These are phyloP conservation scores for Taphrina flavorubra DNA, from an alignment of 1,139 yeast species.

Conservation along the genomic window DNA sequence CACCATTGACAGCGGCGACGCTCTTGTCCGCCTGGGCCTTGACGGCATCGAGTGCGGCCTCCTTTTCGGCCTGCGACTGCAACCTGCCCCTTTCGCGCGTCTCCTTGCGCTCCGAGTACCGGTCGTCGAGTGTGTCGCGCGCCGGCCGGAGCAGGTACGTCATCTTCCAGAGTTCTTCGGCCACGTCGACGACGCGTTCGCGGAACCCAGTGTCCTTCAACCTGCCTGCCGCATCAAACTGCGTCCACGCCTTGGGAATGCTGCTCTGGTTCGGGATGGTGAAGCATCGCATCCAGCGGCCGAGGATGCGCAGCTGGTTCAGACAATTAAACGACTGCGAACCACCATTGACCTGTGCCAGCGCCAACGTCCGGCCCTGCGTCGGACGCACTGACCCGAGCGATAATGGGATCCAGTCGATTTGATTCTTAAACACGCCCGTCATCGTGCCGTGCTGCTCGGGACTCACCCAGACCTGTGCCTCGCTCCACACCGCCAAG, in stretches of 20 bases:
- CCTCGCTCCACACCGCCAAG: slow-evolving; percentile 40
- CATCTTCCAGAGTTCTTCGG: slow-evolving; percentile 37
- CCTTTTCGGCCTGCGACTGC: slow-evolving; percentile 39
- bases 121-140: slow-evolving; percentile 28
- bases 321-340: slow-evolving; percentile 42
- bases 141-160: slow-evolving; percentile 35
- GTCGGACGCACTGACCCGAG: slow-evolving; percentile 43
- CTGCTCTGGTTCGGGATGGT: slow-evolving; percentile 42
- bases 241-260: slow-evolving; percentile 42
- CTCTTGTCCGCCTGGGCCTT: slow-evolving; percentile 13
- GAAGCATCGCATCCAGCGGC: slow-evolving; percentile 44
- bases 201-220: slow-evolving; percentile 41
- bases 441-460: slow-evolving; percentile 43
- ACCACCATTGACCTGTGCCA: slow-evolving; percentile 43
- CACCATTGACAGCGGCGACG: slow-evolving; percentile 1
- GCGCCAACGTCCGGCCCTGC: slow-evolving; percentile 42
- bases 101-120: slow-evolving; percentile 39
- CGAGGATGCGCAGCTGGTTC: slow-evolving; percentile 41
- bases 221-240: slow-evolving; percentile 35
- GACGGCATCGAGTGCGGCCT: slow-evolving; percentile 8
- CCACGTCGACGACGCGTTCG: slow-evolving; percentile 42
- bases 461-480: slow-evolving; percentile 43
- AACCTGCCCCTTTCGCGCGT: slow-evolving; percentile 37
- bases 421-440: slow-evolving; percentile 42
- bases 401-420: slow-evolving; percentile 42